Evolutionary conservation across 1,284 basidiomycete genomes (phyloP).

Genomic region (Apiotrichum domesticum): DNA sequence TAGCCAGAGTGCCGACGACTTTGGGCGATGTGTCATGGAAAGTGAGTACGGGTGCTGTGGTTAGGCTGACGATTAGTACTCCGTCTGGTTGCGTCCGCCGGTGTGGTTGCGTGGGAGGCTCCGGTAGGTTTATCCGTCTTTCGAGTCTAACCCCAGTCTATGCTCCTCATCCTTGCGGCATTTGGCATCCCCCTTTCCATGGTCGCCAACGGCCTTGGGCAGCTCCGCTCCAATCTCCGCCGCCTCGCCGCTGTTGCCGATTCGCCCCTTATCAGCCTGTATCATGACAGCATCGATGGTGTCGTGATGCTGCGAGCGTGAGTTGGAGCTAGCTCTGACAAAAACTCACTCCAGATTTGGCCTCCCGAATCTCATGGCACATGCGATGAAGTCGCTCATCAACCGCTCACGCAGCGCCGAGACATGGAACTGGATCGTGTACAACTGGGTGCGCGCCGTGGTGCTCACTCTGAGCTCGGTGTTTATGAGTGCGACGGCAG

Average conservation of each 20-base stretch:
- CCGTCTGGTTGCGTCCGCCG: conserved; percentile 12
- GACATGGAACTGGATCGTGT: conserved; percentile 32
- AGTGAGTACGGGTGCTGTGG: conserved; percentile 20
- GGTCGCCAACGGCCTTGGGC: conserved; percentile 33
- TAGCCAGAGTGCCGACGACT: conserved; percentile 52
- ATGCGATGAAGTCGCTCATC: conserved; percentile 32
- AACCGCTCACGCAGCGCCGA: conserved; percentile 35
- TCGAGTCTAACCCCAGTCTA: conserved; percentile 9
- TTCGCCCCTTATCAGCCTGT: conserved; percentile 48
- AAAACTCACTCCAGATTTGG: conserved; percentile 22
- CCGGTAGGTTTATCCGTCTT: conserved; percentile 22
- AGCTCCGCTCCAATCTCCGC: conserved; percentile 39
- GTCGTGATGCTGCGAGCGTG: conserved; percentile 48
- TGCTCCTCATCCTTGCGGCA: conserved; percentile 23
- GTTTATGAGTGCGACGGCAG: conserved; percentile 39
- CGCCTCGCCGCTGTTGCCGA: conserved; percentile 40
- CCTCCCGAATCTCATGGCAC: conserved; percentile 34
- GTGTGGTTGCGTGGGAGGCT: conserved; percentile 24
- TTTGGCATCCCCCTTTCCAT: conserved; percentile 30
- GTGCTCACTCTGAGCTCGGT: conserved; percentile 32
- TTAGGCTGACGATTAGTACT: conserved; percentile 1
- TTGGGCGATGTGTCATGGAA: conserved; percentile 58
- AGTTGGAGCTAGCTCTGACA: conserved; percentile 6
- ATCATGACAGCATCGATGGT: conserved; percentile 48
- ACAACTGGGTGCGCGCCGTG: conserved; percentile 33